phyloP scores from a whole-genome alignment of 1,139 yeast species.

The Entelexis sorbosivorans region DNA sequence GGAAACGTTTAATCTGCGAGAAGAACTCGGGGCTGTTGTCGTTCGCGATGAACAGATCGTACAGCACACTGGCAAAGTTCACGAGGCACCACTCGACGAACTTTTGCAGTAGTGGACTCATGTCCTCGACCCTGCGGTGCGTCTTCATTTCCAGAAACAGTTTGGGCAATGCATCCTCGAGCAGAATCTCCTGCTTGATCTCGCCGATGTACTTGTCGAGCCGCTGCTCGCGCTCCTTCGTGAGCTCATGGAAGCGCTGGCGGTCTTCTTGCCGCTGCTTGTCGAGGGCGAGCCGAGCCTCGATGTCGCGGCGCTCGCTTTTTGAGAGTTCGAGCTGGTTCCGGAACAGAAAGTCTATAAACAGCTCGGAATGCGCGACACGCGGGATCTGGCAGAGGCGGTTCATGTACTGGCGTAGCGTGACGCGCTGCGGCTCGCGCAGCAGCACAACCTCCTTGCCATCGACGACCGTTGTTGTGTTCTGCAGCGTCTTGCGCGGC shows the following conservation, averaged over 20 bases:
- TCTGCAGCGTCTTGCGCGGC: slow-evolving; percentile 34
- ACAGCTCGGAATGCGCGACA: slow-evolving; percentile 42
- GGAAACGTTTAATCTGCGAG: slow-evolving; percentile 56
- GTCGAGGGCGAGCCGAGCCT: slow-evolving; percentile 51
- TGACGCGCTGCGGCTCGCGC: slow-evolving; percentile 62
- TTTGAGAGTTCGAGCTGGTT: slow-evolving; percentile 33
- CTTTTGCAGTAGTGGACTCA: slow-evolving; percentile 55
- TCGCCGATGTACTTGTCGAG: slow-evolving; percentile 44
- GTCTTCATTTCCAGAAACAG: slow-evolving; percentile 56
- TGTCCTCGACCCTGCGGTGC: slow-evolving; percentile 43
- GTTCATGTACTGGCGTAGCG: slow-evolving; percentile 61
- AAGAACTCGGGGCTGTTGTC: slow-evolving; percentile 70
- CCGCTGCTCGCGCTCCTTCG: slow-evolving; percentile 39
- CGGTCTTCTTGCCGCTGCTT: slow-evolving; percentile 52
- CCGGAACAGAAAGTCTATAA: slow-evolving; percentile 43
- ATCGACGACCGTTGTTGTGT: slow-evolving; percentile 13
- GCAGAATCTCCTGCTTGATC: slow-evolving; percentile 42
- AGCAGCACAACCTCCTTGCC: slow-evolving; percentile 26
- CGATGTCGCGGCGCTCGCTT: slow-evolving; percentile 45
- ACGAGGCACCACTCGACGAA: slow-evolving; percentile 74
- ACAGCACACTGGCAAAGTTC: slow-evolving; percentile 72
- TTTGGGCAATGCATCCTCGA: slow-evolving; percentile 41
- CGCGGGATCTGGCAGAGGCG: slow-evolving; percentile 45
- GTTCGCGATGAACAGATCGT: slow-evolving; percentile 65
- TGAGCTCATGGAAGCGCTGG: slow-evolving; percentile 58